Evolutionary conservation across 1,139 yeast species (phyloP), one percentile per base, ranked within the genome.

Genomic region (Yamadazyma triangularis): DNA sequence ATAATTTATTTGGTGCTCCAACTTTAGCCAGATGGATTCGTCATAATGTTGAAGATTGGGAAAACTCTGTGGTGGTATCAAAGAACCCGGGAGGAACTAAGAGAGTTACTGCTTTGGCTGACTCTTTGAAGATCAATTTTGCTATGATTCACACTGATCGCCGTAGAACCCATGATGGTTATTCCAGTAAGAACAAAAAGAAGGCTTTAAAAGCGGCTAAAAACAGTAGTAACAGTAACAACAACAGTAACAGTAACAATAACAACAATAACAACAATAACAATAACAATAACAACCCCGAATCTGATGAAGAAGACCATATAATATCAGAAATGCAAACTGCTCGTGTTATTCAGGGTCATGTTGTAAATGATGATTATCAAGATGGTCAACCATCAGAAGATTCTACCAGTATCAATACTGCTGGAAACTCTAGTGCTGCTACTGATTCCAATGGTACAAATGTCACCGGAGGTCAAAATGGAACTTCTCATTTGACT

Each of bases 91-190:
- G 98, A 41, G 99, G 98, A 30, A 89, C 98, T 15, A 93, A 93
- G 57, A 75, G 98, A 45, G 99, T 91, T 32, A 93, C 99, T 21
- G 93, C 96, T 2, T 69, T 93, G 51, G 98, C 98, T 8, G 99
- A 93, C 60, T 79, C 93, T 20, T 72, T 93, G 47, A 91, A 91
- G 60, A 87, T 91, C 45, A 88, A 91, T 58, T 93, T 93, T 53
- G 99, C 98, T 38, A 91, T 93, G 97, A 91, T 93, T 47, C 97
- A 93, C 56, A 91, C 98, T 20, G 98, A 91, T 60, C 79, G 97
- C 54, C 82, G 96, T 59, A 80, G 98, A 60, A 77, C 81, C 28
- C 81, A 80, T 49, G 95, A 84, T 58, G 71, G 75, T 33, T 82
- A 77, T 47, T 58, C 60, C 31, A 55, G 55, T 22, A 47, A 47